phyloP scores from a whole-genome alignment of 140 eudicot species.

The Bidens hawaiensis region DNA sequence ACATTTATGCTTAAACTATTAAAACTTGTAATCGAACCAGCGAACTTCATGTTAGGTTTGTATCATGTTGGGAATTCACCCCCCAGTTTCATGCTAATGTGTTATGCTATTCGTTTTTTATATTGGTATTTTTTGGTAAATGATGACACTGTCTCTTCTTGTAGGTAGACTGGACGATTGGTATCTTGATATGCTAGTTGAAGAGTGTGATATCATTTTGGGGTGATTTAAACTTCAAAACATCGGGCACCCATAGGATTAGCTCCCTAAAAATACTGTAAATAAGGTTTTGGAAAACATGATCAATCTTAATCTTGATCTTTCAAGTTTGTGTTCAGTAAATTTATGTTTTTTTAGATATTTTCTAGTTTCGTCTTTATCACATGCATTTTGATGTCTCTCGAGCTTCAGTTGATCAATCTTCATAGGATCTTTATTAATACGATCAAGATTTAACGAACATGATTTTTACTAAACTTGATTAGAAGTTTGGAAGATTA shows the following conservation, averaged over 20 bases:
- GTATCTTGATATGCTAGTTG: neutral
- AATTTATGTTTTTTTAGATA: neutral
- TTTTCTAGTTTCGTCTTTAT: neutral
- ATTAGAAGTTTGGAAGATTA: too few species aligned
- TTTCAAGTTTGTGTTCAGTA: constrained; percentile 22
- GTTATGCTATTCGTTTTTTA: neutral
- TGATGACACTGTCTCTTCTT: neutral
- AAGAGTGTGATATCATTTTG: constrained; percentile 13
- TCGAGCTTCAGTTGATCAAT: neutral
- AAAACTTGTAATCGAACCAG: neutral
- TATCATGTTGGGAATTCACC: neutral
- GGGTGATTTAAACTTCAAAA: neutral
- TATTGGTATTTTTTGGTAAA: neutral
- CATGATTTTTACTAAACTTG: too few species aligned
- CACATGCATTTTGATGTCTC: neutral
- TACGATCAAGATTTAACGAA: too few species aligned
- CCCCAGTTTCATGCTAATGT: neutral
- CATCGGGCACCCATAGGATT: constrained; percentile 18
- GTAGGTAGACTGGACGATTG: constrained; percentile 14
- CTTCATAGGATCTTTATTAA: too few species aligned
- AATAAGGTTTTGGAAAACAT: constrained; percentile 29
- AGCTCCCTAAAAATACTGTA: constrained; percentile 28
- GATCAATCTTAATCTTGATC: constrained; percentile 12
- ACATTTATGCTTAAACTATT: neutral
- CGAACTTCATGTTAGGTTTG: neutral